Evolutionary conservation across 768 basidiomycete genomes (phyloP), one percentile per base, ranked within the genome.

Genomic region (Pisolithus microcarpus): DNA sequence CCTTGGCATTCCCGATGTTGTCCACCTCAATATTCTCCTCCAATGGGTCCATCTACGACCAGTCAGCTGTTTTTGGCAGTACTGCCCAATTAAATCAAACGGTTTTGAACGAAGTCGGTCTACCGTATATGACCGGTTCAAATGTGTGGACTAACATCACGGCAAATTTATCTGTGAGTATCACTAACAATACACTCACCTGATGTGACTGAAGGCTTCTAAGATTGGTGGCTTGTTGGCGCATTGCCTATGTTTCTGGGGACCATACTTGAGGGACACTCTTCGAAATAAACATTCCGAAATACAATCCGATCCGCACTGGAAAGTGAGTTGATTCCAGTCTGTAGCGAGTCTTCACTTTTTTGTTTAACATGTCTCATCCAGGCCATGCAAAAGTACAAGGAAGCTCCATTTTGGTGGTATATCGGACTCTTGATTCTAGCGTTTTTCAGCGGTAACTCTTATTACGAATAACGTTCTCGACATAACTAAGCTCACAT

Each of bases 381-480:
- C 38, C 30, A 75, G 70, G 75, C 78, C 1, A 81, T 79, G 75
- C 71, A 76, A 55, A 79, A 76, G 60, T 82, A 83, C 64, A 69
- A 75, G 36, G 80, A 83, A 64, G 78, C 72, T 0, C 81, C 81
- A 2, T 74, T 72, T 75, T 81, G 76, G 70, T 83, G 81, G 82
- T 83, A 82, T 60, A 53, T 64, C 8, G 58, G 70, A 28, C 70
- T 82, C 38, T 64, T 82, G 2, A 58, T 67, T 1, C 59, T 80
- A 7, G 60, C 82, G 0, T 82, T 84, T 67, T 61, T 80, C 30
- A 78, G 79, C 18, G 82, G 81, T 80, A 56, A 51, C 67, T 47
- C 3, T 19, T 44, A 34, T 13, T 11, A 1, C 13, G 34, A 34
- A 34, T 5, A 15, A 4, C 34, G 2, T 34, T 34, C 34, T 11